phyloP scores from a whole-genome alignment of 2,329 filamentous ascomycete genomes.

The Neopestalotiopsis clavispora region DNA sequence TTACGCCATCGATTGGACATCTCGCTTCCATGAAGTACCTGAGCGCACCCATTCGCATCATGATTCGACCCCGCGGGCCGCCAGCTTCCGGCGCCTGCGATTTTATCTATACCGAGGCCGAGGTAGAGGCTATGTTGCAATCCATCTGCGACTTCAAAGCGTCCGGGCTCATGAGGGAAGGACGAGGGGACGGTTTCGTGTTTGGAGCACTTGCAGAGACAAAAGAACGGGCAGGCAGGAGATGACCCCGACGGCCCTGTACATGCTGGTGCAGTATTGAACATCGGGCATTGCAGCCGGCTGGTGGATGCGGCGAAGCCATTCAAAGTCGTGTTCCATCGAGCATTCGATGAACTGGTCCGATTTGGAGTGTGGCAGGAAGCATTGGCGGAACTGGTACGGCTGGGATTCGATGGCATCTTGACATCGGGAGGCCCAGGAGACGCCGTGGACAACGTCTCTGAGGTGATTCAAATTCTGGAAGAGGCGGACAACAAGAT shows the following conservation, averaged over 20 bases:
- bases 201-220: slow-evolving; percentile 50
- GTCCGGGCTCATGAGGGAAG: slow-evolving; percentile 40
- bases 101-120: slow-evolving; percentile 53
- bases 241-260: not conserved
- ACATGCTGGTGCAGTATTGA: slow-evolving; percentile 35
- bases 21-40: slow-evolving; percentile 35
- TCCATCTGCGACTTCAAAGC: slow-evolving; percentile 44
- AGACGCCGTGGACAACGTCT: slow-evolving; percentile 44
- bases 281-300: slow-evolving; percentile 42
- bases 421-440: slow-evolving; percentile 59
- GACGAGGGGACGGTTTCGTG: slow-evolving; percentile 60
- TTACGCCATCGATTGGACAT: slow-evolving; percentile 52
- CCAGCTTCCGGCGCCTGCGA: slow-evolving; percentile 33
- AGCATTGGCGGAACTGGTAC: slow-evolving; percentile 41
- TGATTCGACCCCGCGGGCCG: slow-evolving; percentile 57
- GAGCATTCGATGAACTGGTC: slow-evolving; percentile 54
- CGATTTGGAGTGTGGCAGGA: slow-evolving; percentile 24
- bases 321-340: slow-evolving; percentile 56
- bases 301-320: slow-evolving; percentile 49
- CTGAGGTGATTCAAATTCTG: slow-evolving; percentile 42
- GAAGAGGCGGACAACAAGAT: slow-evolving; percentile 33
- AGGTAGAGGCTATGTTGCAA: slow-evolving; percentile 49
- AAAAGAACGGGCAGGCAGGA: not conserved
- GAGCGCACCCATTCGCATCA: slow-evolving; percentile 52
- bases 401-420: slow-evolving; percentile 54